Percentiles rank a stretch among this genome's conserved stretches.
These are phyloP conservation scores for Gentiana macrophylla DNA, from an alignment of 257 asterid genomes.

Conservation along the genomic window DNA sequence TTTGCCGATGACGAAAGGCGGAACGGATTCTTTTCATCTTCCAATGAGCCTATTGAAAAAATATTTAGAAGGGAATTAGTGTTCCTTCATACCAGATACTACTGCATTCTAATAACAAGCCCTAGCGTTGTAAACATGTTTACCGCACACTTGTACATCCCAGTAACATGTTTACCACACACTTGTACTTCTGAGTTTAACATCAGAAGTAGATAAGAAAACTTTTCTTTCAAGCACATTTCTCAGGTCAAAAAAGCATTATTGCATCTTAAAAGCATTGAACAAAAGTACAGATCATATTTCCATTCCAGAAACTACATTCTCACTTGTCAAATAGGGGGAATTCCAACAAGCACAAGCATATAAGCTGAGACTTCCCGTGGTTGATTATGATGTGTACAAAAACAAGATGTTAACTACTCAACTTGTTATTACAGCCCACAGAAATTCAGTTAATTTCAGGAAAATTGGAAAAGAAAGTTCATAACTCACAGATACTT, in stretches of 20 bases:
- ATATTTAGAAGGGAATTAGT: slow-evolving; percentile 4
- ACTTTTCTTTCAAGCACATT: not conserved
- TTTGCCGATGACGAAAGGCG: slow-evolving; percentile 61
- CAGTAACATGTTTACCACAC: not conserved
- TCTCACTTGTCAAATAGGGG: too few relatives aligned
- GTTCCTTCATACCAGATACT: not conserved
- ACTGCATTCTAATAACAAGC: too few relatives aligned
- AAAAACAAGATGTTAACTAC: too few relatives aligned
- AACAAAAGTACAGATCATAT: not conserved
- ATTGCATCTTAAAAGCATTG: not conserved
- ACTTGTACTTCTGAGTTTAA: not conserved
- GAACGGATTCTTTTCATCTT: slow-evolving; percentile 73
- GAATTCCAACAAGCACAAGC: too few relatives aligned
- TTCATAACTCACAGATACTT: too few relatives aligned
- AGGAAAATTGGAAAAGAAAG: too few relatives aligned
- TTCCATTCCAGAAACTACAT: not conserved
- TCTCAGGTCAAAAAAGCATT: not conserved
- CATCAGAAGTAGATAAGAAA: not conserved
- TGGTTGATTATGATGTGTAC: too few relatives aligned
- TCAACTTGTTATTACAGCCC: too few relatives aligned
- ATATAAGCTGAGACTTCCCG: too few relatives aligned
- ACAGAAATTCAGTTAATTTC: too few relatives aligned
- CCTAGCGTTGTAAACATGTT: too few relatives aligned
- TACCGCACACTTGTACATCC: not conserved
- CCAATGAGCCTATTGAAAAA: slow-evolving; percentile 68